Evolutionary conservation across 345 rosid genomes (phyloP), one percentile per base, ranked within the genome.

Genomic region (Citropsis articulata): DNA sequence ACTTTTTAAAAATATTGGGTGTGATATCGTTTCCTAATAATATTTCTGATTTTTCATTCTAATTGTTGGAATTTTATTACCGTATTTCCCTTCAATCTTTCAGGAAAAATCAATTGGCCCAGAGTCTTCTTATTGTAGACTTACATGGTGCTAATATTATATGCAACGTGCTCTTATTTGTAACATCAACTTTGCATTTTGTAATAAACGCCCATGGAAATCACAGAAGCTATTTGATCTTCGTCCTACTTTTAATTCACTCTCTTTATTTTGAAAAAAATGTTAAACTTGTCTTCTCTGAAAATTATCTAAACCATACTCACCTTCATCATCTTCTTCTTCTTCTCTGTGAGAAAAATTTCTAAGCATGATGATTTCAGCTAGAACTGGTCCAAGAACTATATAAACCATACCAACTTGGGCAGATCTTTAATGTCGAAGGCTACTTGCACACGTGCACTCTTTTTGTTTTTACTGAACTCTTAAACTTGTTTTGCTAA

Each of bases 81-180:
- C 53, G 9, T 16, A 31, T 4, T 68, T 64, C 27, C 21, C 16
- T 76, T 73, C 59, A 63, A 71, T 83, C 76, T 79, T 86, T 80
- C 86, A 89, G 91, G 87, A 86, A 84, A 75, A 83, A 80, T 79
- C 97, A 88, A 64, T 74, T 87, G 81, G 77, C 87, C 64, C 78
- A 84, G 69, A 79, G 74, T 78, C 79, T 92, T 73, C 89, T 89
- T 48, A 60, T 74, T 78, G 93, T 87, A 72, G 93, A 90, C 88
- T 83, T 92, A 40, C 94, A 88, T 61, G 94, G 97, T 69, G 94
- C 97, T 53, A 70, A 83, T 70, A 80, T 92, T 86, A 83, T 85
- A 78, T 93, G 97, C 90, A 35, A 18, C 18, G 3, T 72, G 16
- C 4, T 19, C 50, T 33, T 21, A 31, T 62, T 5, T 10, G 25